Evolutionary conservation across 306 rosid genomes (phyloP), one percentile per base, ranked within the genome.

Genomic region (Quercus rubra): DNA sequence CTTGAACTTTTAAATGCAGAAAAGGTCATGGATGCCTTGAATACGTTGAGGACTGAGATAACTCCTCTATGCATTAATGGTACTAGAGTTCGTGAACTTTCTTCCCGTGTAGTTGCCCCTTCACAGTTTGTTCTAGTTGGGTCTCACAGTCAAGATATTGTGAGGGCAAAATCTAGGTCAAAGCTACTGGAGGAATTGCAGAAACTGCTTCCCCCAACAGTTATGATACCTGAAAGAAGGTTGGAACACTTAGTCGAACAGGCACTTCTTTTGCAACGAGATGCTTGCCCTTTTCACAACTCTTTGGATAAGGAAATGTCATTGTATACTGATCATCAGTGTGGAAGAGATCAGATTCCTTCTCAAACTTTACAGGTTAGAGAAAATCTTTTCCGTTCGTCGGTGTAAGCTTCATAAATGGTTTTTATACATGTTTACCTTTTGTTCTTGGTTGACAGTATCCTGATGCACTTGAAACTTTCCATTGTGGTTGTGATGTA

Each of bases 171-270:
- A 83, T 77, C 97, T 79, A 87, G 96, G 64, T 67, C 96, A 41
- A 91, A 88, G 86, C 89, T 96, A 73, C 85, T 93, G 75, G 96
- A 90, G 83, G 93, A 91, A 79, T 86, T 96, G 88, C 96, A 91
- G 90, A 92, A 92, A 81, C 77, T 96, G 87, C 93, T 96, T 80
- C 99, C 98, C 2, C 94, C 98, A 23, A 86, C 93, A 35, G 79
- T 96, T 75, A 89, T 96, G 94, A 86, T 96, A 78, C 99, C 97
- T 27, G 99, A 96, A 69, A 93, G 88, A 82, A 87, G 99, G 85
- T 86, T 96, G 92, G 99, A 96, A 79, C 92, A 91, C 87, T 83
- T 96, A 71, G 98, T 96, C 71, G 98, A 96, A 70, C 97, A 88
- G 77, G 99, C 98, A 55, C 98, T 96, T 78, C 86, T 90, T 86